A percentile compares a stretch with the other conserved stretches of the same genome.
These are phyloP conservation scores for Phoma sp. DNA, from an alignment of 2,329 filamentous ascomycete species.

Conservation along the genomic window DNA sequence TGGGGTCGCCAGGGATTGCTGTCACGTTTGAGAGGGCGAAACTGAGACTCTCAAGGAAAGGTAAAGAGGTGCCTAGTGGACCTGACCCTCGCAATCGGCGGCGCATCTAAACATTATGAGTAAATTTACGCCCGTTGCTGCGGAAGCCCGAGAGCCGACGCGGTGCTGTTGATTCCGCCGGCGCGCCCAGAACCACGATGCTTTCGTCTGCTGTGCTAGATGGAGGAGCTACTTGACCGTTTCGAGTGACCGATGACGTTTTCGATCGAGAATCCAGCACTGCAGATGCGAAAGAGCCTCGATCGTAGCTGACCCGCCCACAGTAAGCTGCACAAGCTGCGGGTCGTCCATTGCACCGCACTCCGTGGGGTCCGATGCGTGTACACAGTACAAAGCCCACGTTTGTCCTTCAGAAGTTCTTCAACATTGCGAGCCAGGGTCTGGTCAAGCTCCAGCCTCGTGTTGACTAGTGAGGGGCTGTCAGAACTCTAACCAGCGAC, in stretches of 20 bases:
- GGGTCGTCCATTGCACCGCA: not conserved
- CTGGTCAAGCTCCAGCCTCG: not conserved
- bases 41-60: slow-evolving; percentile 6
- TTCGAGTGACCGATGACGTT: slow-evolving; percentile 47
- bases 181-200: slow-evolving; percentile 31
- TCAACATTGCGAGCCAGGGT: not conserved
- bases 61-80: not conserved
- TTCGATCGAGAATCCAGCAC: slow-evolving; percentile 21
- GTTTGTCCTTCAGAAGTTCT: not conserved
- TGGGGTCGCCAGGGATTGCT: slow-evolving; percentile 1
- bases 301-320: not conserved
- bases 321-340: not conserved
- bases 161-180: slow-evolving; percentile 28
- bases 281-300: slow-evolving; percentile 1
- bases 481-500: slow-evolving; percentile 2
- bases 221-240: slow-evolving; percentile 40
- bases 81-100: not conserved
- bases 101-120: slow-evolving; percentile 6
- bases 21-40: slow-evolving; percentile 10
- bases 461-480: slow-evolving; percentile 8
- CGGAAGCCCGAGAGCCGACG: slow-evolving; percentile 19
- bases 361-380: not conserved
- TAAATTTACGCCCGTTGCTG: slow-evolving; percentile 3
- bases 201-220: slow-evolving; percentile 41
- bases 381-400: not conserved